Evolutionary conservation across 306 rosid species (phyloP).

Genomic region (Astragalus membranaceus): DNA sequence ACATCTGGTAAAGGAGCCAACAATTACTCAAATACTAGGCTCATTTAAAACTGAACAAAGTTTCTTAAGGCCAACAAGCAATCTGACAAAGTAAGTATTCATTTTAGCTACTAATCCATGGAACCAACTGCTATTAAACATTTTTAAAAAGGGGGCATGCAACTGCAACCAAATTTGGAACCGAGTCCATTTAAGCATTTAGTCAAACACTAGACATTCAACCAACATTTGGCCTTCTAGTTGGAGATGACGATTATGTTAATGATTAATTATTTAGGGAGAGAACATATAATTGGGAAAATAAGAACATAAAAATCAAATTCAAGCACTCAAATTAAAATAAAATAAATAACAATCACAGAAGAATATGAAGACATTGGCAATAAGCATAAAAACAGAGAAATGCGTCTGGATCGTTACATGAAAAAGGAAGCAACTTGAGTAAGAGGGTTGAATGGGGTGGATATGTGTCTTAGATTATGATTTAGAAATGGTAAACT

Average conservation of each 20-base stretch:
- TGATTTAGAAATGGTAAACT: slow-evolving; percentile 5
- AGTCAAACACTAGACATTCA: neutral
- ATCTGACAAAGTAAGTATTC: neutral
- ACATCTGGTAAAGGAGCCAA: neutral
- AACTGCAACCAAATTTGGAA: neutral
- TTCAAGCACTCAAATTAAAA: neutral
- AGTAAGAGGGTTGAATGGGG: slow-evolving; percentile 10
- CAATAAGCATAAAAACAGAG: neutral
- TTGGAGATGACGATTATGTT: neutral
- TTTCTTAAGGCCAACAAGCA: neutral
- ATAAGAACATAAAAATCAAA: neutral
- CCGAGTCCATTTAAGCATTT: slow-evolving; percentile 2
- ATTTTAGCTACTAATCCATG: neutral
- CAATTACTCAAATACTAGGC: slow-evolving; percentile 13
- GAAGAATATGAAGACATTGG: neutral
- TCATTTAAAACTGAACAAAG: neutral
- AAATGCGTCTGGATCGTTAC: slow-evolving; percentile 5
- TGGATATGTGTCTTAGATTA: neutral
- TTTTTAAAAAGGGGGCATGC: neutral
- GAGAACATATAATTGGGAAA: neutral
- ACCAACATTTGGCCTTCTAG: neutral
- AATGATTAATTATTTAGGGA: too few species aligned
- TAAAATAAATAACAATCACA: neutral
- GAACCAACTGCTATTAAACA: neutral
- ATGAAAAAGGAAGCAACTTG: slow-evolving; percentile 22